Evolutionary conservation across 495 filamentous ascomycete genomes (phyloP).

Genomic region (Friedmanniomyces simplex): DNA sequence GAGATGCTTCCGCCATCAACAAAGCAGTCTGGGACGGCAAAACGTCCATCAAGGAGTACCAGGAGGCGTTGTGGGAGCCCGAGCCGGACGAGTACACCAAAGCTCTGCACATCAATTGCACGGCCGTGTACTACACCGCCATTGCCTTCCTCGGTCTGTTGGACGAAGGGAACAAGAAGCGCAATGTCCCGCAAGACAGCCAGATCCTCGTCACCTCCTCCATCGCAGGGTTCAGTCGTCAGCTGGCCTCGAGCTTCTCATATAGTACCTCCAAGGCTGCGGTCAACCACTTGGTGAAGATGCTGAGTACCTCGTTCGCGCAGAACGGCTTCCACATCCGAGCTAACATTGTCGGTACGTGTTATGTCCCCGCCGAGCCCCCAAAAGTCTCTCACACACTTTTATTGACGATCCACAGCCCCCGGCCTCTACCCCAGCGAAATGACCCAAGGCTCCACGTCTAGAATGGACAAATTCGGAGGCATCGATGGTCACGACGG

Average conservation of each 20-base stretch:
- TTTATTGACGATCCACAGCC: neutral
- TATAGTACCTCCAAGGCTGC: conserved; percentile 29
- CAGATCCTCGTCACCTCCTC: conserved; percentile 31
- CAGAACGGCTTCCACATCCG: conserved; percentile 27
- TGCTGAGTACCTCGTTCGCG: conserved; percentile 25
- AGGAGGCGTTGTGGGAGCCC: conserved; percentile 8
- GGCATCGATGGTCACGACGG: conserved; percentile 7
- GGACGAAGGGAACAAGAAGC: conserved; percentile 33
- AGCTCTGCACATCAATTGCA: conserved; percentile 30
- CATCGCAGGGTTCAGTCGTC: conserved; percentile 27
- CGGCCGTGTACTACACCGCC: conserved; percentile 34
- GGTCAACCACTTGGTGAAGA: conserved; percentile 29
- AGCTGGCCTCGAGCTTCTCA: conserved; percentile 24
- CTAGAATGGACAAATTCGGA: conserved; percentile 6
- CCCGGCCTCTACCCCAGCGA: conserved; percentile 19
- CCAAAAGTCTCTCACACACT: neutral
- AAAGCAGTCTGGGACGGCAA: neutral
- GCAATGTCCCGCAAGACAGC: conserved; percentile 21
- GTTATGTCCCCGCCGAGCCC: neutral
- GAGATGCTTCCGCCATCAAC: neutral
- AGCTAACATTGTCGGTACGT: conserved; percentile 11
- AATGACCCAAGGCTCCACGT: conserved; percentile 11
- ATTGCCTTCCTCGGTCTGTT: conserved; percentile 38
- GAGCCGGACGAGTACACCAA: conserved; percentile 22
- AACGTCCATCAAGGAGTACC: conserved; percentile 18